Evolutionary conservation across 2,329 filamentous ascomycete genomes (phyloP), one percentile per base, ranked within the genome.

Genomic region (Annulohypoxylon truncatum): DNA sequence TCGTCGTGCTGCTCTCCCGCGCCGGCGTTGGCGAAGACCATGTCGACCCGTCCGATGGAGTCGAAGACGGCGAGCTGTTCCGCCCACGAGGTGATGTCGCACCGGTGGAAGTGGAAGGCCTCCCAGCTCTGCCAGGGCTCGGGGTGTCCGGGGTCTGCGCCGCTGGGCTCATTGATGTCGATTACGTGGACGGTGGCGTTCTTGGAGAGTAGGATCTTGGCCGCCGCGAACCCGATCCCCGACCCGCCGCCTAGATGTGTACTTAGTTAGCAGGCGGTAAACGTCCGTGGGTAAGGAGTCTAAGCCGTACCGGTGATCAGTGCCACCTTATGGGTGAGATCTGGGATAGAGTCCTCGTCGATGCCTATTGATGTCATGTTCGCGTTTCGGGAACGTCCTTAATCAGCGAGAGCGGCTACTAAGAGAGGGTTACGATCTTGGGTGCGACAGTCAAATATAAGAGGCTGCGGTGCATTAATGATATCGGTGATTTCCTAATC

Each of bases 1-100:
- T 59, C 52, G 26, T 59, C 56, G 26, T 52, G 35, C 35, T 24
- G 24, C 51, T 79, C 73, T 0, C 70, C 68, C 10, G 78, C 71
- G 18, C 77, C 78, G 9, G 78, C 77, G 57, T 79, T 79, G 22
- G 77, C 72, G n/a, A 79, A 52, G 15, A 72, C 77, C 46, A 77
- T 73, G 61, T 80, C 75, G 6, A 79, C 56, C 2, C 60, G 51
- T 0, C 72, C 69, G 4, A 72, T 54, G 1, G 55, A 2, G 15
- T 64, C 42, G 51, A 79, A 79, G 3, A 63, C 69, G 5, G 50
- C 54, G 1, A 38, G 22, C 22, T 77, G 73, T 22, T 70, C 55
- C 1, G 42, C n/a, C 77, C 77, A 79, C 26, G 50, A 66, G 3
- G 72, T 51, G 18, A 75, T 60, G 59, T 79, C 67, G 51, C 75